Percentiles rank a stretch among this genome's conserved stretches.
Evolutionary conservation across 352 stramenopile species (phyloP).

Genomic region (Labyrinthula sp.): DNA sequence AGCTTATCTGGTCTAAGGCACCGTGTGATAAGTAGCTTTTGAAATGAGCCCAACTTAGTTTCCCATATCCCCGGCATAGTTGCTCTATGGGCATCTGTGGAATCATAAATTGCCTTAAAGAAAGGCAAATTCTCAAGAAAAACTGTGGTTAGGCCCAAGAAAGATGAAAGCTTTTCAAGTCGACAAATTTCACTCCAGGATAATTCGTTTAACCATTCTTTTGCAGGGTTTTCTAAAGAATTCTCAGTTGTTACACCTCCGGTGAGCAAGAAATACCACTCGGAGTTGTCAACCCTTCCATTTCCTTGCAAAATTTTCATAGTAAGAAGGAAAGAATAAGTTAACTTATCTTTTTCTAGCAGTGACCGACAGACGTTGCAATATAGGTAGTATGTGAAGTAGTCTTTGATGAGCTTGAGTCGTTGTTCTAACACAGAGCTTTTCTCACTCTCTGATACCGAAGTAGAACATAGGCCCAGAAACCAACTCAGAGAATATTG

Average conservation of each 20-base stretch:
- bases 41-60: constrained; percentile 45
- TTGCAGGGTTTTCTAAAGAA: constrained; percentile 54
- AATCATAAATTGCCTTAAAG: constrained; percentile 46
- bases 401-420: constrained; percentile 62
- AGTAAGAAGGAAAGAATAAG: constrained; percentile 77
- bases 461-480: constrained; percentile 72
- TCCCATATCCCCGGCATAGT: constrained; percentile 46
- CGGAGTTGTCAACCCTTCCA: constrained; percentile 43
- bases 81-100: constrained; percentile 51
- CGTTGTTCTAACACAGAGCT: constrained; percentile 46
- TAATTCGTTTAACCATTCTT: constrained; percentile 68
- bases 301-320: constrained; percentile 60
- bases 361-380: constrained; percentile 79
- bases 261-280: constrained; percentile 81
- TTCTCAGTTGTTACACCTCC: constrained; percentile 69
- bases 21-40: constrained; percentile 63
- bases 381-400: constrained; percentile 78
- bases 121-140: constrained; percentile 39
- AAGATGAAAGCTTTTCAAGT: constrained; percentile 55
- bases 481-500: constrained; percentile 90
- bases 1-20: constrained; percentile 74
- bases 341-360: constrained; percentile 83
- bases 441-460: constrained; percentile 58
- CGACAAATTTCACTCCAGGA: constrained; percentile 72
- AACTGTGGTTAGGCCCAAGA: constrained; percentile 70